These are phyloP conservation scores for Trichoderma cornu-damae DNA, from an alignment of 2,329 filamentous ascomycete species.

Conservation along the genomic window DNA sequence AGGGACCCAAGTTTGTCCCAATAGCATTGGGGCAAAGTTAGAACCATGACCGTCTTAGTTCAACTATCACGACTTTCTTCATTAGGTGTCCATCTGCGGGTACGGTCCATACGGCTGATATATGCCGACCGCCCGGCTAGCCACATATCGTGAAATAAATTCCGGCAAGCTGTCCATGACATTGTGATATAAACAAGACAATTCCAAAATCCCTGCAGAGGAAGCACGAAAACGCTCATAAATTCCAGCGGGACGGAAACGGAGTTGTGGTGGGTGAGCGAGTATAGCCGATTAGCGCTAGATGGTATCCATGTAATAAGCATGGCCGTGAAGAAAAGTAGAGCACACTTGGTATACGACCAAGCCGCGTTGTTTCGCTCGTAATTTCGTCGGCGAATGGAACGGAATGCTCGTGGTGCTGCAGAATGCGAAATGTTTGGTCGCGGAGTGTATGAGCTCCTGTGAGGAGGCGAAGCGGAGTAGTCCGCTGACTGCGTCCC, in stretches of 20 bases:
- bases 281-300: slow-evolving; percentile 65
- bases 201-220: slow-evolving; percentile 76
- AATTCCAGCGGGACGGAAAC: slow-evolving; percentile 55
- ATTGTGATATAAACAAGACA: slow-evolving; percentile 64
- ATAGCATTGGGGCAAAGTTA: not conserved
- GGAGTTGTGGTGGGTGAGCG: slow-evolving; percentile 48
- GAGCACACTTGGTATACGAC: slow-evolving; percentile 59
- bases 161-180: slow-evolving; percentile 53
- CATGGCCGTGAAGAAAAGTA: slow-evolving; percentile 61
- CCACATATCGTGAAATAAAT: slow-evolving; percentile 19
- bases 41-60: not conserved
- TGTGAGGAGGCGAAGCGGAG: not conserved
- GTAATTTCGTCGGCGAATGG: slow-evolving; percentile 29
- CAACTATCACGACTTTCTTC: not conserved
- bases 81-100: not conserved
- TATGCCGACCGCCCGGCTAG: not conserved
- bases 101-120: not conserved
- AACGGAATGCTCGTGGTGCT: not conserved
- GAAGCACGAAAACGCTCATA: slow-evolving; percentile 64
- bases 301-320: slow-evolving; percentile 67
- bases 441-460: not conserved
- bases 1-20: not conserved
- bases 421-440: not conserved
- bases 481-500: not conserved
- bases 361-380: slow-evolving; percentile 55